Evolutionary conservation across 345 rosid species (phyloP).

Genomic region (Arabis hirsuta): DNA sequence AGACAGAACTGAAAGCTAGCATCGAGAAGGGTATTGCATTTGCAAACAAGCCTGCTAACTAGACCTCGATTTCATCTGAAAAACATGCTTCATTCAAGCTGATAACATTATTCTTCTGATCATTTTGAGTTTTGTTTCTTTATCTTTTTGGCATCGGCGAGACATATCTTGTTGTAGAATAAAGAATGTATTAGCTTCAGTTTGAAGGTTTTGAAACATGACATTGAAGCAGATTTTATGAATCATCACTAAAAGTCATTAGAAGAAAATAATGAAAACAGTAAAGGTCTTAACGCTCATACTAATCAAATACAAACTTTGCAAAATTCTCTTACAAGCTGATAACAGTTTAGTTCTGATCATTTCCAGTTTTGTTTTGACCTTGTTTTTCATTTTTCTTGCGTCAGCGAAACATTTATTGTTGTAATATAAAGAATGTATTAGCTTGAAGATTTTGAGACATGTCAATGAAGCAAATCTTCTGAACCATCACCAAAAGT

Average conservation of each 20-base stretch:
- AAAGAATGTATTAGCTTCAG: constrained; percentile 41
- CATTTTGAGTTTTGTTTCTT: constrained; percentile 39
- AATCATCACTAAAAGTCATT: constrained; percentile 59
- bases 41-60: constrained; percentile 68
- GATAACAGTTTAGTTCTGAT: constrained; percentile 35
- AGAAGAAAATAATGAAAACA: constrained; percentile 40
- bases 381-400: too few species aligned
- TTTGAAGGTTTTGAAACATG: constrained; percentile 37
- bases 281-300: constrained; percentile 51
- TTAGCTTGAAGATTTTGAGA: too few species aligned
- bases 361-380: constrained; percentile 36
- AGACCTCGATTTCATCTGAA: constrained; percentile 12
- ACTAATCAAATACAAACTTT: too few species aligned
- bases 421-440: too few species aligned
- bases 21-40: constrained; percentile 85
- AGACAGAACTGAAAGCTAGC: constrained; percentile 80
- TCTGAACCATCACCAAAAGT: constrained; percentile 62
- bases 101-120: constrained; percentile 36
- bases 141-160: constrained; percentile 26
- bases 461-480: too few species aligned
- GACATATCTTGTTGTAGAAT: constrained; percentile 39
- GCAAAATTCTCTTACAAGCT: background rate
- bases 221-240: constrained; percentile 17
- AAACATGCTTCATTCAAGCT: constrained; percentile 24
- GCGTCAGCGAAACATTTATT: too few species aligned